These are phyloP conservation scores for Cymodocea nodosa DNA, from an alignment of 116 monocot species.

Conservation along the genomic window DNA sequence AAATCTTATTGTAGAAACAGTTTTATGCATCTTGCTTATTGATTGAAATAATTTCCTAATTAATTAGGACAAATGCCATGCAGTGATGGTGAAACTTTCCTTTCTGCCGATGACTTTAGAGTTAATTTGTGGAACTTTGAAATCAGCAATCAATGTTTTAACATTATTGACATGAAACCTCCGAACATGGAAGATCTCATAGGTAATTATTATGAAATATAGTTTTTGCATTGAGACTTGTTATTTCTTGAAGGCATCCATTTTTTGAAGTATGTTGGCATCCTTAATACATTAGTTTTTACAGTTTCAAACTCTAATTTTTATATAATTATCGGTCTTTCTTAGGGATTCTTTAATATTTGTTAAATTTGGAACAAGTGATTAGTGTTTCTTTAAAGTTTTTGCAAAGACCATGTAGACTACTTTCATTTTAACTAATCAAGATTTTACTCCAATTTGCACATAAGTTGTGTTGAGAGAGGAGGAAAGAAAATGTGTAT, in stretches of 20 bases:
- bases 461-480: no score
- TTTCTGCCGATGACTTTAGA: slow-evolving; percentile 54
- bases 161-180: slow-evolving; percentile 66
- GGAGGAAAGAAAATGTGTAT: no score
- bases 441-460: no score
- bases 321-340: no score
- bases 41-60: neutral
- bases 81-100: slow-evolving; percentile 56
- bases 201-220: slow-evolving; percentile 39
- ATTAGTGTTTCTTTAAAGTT: no score
- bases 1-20: no score
- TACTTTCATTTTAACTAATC: no score
- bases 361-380: no score
- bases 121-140: slow-evolving; percentile 71
- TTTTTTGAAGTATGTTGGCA: neutral
- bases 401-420: no score
- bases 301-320: neutral
- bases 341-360: no score
- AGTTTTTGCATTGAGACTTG: neutral
- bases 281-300: neutral
- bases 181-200: slow-evolving; percentile 65
- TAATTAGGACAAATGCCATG: slow-evolving; percentile 2
- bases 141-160: slow-evolving; percentile 51
- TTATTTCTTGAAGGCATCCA: neutral
- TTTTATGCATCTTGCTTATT: neutral